A percentile compares a stretch with the other conserved stretches of the same genome.
Conservation (phyloP, 1,284 basidiomycete species). For the Irpex rosettiformis region DNA sequence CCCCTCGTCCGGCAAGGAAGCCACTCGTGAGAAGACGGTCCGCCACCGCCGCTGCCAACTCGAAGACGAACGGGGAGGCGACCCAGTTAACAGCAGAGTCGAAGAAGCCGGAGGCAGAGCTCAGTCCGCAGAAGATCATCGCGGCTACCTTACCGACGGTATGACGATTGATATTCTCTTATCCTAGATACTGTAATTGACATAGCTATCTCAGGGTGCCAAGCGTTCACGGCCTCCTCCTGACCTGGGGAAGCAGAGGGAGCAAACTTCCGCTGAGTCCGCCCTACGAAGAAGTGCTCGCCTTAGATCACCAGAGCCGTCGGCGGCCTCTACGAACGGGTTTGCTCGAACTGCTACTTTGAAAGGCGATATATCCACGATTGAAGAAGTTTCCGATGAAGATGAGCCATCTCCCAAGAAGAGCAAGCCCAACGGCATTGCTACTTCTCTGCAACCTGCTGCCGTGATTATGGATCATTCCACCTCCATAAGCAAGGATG, state of each 20-base stretch:
- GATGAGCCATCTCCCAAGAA: constrained; percentile 38
- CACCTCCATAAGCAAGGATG: constrained; percentile 26
- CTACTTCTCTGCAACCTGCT: background rate
- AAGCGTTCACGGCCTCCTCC: constrained; percentile 66
- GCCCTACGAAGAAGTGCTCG: constrained; percentile 23
- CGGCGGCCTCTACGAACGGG: constrained; percentile 13
- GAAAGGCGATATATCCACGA: constrained; percentile 5
- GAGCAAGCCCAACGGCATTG: constrained; percentile 26
- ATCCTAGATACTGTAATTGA: constrained; percentile 4
- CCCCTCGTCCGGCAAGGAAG: constrained; percentile 35
- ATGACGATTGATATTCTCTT: constrained; percentile 16
- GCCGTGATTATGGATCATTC: background rate
- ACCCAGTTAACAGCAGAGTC: constrained; percentile 18
- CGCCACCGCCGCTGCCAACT: constrained; percentile 21
- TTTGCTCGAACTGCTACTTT: constrained; percentile 10
- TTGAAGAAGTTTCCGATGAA: constrained; percentile 29
- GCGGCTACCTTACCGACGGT: constrained; percentile 73
- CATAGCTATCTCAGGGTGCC: constrained; percentile 46
- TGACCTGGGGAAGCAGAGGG: constrained; percentile 27
- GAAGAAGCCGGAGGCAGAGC: constrained; percentile 21
- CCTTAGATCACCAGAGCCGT: constrained; percentile 20
- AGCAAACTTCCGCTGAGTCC: constrained; percentile 13
- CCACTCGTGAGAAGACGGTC: constrained; percentile 26
- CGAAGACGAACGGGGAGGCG: constrained; percentile 16
- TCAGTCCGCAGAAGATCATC: constrained; percentile 61